These are phyloP conservation scores for Mycena metata DNA, from an alignment of 768 basidiomycete species.

Conservation along the genomic window DNA sequence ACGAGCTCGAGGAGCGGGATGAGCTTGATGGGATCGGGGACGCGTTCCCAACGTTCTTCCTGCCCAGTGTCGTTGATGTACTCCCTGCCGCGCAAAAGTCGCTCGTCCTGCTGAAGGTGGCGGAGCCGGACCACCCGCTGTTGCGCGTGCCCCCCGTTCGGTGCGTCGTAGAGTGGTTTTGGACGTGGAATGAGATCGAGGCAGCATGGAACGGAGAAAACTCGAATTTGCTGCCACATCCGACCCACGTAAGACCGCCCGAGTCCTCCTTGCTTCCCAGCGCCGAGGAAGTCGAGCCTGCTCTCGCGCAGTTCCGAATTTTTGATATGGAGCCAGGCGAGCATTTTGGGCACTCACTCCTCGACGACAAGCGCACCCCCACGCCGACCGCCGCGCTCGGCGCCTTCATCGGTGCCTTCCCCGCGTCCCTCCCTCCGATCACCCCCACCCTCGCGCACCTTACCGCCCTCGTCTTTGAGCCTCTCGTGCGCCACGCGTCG, in stretches of 20 bases:
- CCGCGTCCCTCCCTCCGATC: conserved; percentile 68
- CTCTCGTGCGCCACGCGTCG: conserved; percentile 72
- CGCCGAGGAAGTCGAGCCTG: conserved; percentile 45
- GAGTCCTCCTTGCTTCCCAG: conserved; percentile 12
- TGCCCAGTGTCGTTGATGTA: conserved; percentile 60
- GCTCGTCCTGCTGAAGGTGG: conserved; percentile 71
- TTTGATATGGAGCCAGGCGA: conserved; percentile 80
- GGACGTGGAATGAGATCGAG: conserved; percentile 68
- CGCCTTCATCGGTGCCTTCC: conserved; percentile 70
- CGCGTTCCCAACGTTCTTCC: conserved; percentile 76
- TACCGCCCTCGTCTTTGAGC: conserved; percentile 71
- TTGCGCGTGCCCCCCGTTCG: conserved; percentile 50
- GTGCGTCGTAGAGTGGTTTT: conserved; percentile 68
- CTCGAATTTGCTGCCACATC: background rate
- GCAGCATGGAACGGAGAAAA: conserved; percentile 57
- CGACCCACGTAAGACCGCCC: background rate
- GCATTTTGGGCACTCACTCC: conserved; percentile 44
- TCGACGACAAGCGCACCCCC: conserved; percentile 42
- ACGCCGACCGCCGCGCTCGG: conserved; percentile 51
- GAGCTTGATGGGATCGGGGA: conserved; percentile 49
- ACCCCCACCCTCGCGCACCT: conserved; percentile 76
- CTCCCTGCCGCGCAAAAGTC: conserved; percentile 80
- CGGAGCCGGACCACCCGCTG: conserved; percentile 74
- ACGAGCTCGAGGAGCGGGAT: conserved; percentile 50
- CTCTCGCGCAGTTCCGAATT: conserved; percentile 61